These are phyloP conservation scores for Diaporthe destruens DNA, from an alignment of 2,329 filamentous ascomycete genomes.

Conservation along the genomic window DNA sequence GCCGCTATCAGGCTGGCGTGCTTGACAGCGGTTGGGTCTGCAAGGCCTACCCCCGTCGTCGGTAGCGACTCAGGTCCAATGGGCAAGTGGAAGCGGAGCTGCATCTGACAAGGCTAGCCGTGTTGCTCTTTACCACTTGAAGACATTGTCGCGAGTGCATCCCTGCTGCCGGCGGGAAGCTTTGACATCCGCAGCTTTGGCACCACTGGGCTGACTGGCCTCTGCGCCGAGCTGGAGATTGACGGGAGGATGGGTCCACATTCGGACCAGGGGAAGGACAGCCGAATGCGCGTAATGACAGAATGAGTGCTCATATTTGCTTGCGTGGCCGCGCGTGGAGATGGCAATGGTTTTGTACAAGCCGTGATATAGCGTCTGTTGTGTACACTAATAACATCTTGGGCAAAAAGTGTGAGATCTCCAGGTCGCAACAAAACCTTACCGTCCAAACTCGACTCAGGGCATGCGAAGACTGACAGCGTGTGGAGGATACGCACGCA, in stretches of 20 bases:
- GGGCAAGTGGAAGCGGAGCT: conserved; percentile 26
- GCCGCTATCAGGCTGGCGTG: conserved; percentile 37
- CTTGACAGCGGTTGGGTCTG: conserved; percentile 30
- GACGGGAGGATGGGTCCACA: conserved; percentile 31
- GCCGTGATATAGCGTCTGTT: not conserved
- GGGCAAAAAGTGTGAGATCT: conserved; percentile 22
- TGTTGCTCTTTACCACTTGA: conserved; percentile 24
- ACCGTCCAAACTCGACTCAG: conserved; percentile 18
- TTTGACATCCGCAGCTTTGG: conserved; percentile 30
- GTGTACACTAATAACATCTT: not conserved
- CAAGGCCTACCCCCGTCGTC: conserved; percentile 37
- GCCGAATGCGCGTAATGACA: conserved; percentile 32
- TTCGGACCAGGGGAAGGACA: conserved; percentile 5
- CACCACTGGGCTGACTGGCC: conserved; percentile 1
- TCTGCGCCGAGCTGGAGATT: conserved; percentile 27
- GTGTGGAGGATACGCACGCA: not conserved
- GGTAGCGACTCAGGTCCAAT: conserved; percentile 36
- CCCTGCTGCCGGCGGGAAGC: conserved; percentile 31
- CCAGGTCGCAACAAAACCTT: conserved; percentile 2
- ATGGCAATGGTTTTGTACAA: conserved; percentile 23
- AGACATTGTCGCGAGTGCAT: conserved; percentile 36
- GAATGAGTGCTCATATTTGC: not conserved
- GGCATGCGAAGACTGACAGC: conserved; percentile 20
- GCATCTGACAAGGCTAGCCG: conserved; percentile 32
- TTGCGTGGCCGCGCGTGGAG: conserved; percentile 30